Evolutionary conservation across 306 rosid species (phyloP).

Genomic region (Castanea crenata): DNA sequence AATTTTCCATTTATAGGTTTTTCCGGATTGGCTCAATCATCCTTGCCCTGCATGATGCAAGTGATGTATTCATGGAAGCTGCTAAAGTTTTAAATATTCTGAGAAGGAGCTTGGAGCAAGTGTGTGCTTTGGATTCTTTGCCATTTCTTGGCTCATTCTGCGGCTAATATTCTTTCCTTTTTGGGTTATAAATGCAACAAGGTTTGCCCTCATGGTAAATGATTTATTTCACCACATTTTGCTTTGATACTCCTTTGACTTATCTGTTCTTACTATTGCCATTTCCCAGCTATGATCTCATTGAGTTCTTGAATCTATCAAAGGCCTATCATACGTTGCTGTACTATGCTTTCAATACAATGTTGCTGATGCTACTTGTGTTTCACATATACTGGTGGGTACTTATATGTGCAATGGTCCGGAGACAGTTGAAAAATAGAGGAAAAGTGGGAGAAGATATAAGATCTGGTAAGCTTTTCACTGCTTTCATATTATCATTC

Average conservation of each 20-base stretch:
- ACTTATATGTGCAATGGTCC: slow-evolving; percentile 83
- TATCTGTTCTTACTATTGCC: slow-evolving; percentile 31
- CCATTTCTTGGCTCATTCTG: slow-evolving; percentile 76
- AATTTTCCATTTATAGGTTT: slow-evolving; percentile 54
- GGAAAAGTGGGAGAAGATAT: slow-evolving; percentile 98
- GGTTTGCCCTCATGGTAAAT: slow-evolving; percentile 55
- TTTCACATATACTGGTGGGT: slow-evolving; percentile 99
- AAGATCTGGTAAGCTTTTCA: slow-evolving; percentile 75
- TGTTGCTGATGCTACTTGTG: slow-evolving; percentile 79
- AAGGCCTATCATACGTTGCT: slow-evolving; percentile 34
- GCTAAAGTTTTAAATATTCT: slow-evolving; percentile 93
- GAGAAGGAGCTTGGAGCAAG: slow-evolving; percentile 89
- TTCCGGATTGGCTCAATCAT: slow-evolving; percentile 78
- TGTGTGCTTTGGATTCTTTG: slow-evolving; percentile 75
- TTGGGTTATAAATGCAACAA: slow-evolving; percentile 83
- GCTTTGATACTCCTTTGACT: slow-evolving; percentile 14
- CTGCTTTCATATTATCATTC: slow-evolving; percentile 17
- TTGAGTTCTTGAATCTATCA: slow-evolving; percentile 44
- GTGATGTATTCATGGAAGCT: slow-evolving; percentile 95
- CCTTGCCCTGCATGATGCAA: slow-evolving; percentile 94
- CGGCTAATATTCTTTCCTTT: slow-evolving; percentile 85
- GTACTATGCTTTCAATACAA: slow-evolving; percentile 77
- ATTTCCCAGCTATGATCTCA: slow-evolving; percentile 63
- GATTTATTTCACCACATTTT: slow-evolving; percentile 23
- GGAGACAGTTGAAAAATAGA: slow-evolving; percentile 76